Conservation (phyloP, 192 early-diverging fungal genomes). For the Backusella parvicylindrica region DNA sequence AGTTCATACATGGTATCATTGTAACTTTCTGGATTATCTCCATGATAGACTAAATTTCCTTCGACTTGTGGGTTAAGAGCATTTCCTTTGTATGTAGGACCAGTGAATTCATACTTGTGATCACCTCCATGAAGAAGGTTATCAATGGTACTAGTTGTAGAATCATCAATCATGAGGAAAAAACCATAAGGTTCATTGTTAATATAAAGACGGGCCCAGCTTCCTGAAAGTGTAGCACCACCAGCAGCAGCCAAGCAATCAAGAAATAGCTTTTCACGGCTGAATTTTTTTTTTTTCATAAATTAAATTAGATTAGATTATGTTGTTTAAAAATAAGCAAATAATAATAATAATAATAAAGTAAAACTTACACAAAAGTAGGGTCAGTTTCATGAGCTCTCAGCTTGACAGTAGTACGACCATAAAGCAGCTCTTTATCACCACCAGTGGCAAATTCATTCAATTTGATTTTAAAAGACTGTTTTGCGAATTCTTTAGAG, state of each 20-base stretch:
- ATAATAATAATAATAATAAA: background rate
- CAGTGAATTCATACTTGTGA: conserved; percentile 2
- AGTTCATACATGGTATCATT: conserved; percentile 13
- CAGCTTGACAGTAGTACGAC: conserved; percentile 43
- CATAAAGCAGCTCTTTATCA: conserved; percentile 25
- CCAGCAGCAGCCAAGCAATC: conserved; percentile 39
- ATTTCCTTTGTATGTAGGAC: conserved; percentile 24
- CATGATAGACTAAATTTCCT: conserved; percentile 20
- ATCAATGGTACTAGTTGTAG: conserved; percentile 13
- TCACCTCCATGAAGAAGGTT: conserved; percentile 1
- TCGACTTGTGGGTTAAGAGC: conserved; percentile 15
- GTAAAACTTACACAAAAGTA: conserved; percentile 33
- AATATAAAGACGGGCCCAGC: conserved; percentile 41
- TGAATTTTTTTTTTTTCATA: background rate
- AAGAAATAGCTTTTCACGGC: conserved; percentile 37
- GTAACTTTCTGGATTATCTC: conserved; percentile 1
- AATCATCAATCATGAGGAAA: conserved; percentile 43
- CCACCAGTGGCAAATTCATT: conserved; percentile 33
- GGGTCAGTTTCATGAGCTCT: conserved; percentile 43
- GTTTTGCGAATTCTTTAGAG: conserved; percentile 40
- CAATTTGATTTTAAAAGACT: conserved; percentile 37
- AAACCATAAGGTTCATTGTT: conserved; percentile 42
- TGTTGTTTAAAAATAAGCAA: background rate
- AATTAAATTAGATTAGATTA: background rate
- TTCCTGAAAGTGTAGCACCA: conserved; percentile 36